A percentile compares a stretch with the other conserved stretches of the same genome.
These are phyloP conservation scores for Saturnispora dispora DNA, from an alignment of 805 yeast genomes.

Conservation along the genomic window DNA sequence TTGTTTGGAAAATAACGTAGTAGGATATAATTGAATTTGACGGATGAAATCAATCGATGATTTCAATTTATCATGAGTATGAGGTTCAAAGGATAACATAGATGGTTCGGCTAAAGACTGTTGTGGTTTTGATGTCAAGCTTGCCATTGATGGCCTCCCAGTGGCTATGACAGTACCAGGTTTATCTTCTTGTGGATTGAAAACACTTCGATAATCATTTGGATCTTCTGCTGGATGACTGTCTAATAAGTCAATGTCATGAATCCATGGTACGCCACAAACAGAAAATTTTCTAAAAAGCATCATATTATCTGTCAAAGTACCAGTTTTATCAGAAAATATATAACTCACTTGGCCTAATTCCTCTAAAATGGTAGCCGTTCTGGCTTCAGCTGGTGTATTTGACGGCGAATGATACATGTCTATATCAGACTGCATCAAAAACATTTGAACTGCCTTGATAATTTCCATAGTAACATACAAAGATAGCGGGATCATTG, in stretches of 20 bases:
- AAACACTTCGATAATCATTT: slow-evolving; percentile 10
- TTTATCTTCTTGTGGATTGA: slow-evolving; percentile 9
- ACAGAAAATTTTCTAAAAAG: slow-evolving; percentile 80
- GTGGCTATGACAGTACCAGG: slow-evolving; percentile 23
- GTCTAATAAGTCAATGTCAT: slow-evolving; percentile 48
- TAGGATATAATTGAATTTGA: slow-evolving; percentile 65
- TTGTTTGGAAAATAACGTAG: slow-evolving; percentile 55
- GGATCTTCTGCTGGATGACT: slow-evolving; percentile 13
- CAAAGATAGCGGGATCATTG: slow-evolving; percentile 87
- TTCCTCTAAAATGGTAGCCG: slow-evolving; percentile 93
- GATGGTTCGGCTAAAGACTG: not conserved
- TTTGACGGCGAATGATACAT: slow-evolving; percentile 81
- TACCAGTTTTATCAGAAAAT: slow-evolving; percentile 95
- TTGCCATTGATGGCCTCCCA: slow-evolving; percentile 54
- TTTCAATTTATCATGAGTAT: slow-evolving; percentile 29
- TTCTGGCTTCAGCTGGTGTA: slow-evolving; percentile 90
- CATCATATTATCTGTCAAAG: slow-evolving; percentile 92
- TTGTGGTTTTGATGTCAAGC: slow-evolving; percentile 20
- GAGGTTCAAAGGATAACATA: slow-evolving; percentile 23
- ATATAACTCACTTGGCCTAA: slow-evolving; percentile 93
- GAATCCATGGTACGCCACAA: slow-evolving; percentile 85
- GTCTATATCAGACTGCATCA: slow-evolving; percentile 85
- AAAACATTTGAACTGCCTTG: slow-evolving; percentile 73
- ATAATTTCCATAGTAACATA: slow-evolving; percentile 96
- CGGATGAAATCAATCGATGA: slow-evolving; percentile 59